Percentiles rank a stretch among this genome's conserved stretches.
Conservation (phyloP, 345 rosid genomes). For the Rhizophora mangle region DNA sequence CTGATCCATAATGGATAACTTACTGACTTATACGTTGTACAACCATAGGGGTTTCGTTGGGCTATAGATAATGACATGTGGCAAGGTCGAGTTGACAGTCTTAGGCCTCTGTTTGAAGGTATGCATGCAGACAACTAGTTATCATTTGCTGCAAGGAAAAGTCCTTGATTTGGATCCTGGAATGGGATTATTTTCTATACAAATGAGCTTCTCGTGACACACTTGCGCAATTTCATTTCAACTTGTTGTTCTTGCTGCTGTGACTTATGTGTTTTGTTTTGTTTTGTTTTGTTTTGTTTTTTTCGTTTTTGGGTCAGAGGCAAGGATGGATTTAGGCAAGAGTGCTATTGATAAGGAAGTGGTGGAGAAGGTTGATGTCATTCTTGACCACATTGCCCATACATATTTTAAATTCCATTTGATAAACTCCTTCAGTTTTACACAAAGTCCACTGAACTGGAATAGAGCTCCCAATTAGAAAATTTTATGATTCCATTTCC, state of each 20-base stretch:
- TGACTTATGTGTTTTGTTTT: background rate
- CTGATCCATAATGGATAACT: slow-evolving; percentile 2
- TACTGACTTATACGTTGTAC: slow-evolving; percentile 13
- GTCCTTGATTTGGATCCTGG: background rate
- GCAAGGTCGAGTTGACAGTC: slow-evolving; percentile 78
- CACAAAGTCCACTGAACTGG: background rate
- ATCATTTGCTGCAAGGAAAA: background rate
- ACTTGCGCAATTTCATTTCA: background rate
- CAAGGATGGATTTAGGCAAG: slow-evolving; percentile 62
- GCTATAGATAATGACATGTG: slow-evolving; percentile 76
- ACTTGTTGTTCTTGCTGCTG: slow-evolving; percentile 5
- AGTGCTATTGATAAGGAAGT: slow-evolving; percentile 64
- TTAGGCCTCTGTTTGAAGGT: slow-evolving; percentile 89
- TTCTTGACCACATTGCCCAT: background rate
- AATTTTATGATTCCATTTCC: background rate
- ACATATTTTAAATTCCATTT: background rate
- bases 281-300: background rate
- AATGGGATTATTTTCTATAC: background rate
- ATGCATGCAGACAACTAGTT: slow-evolving; percentile 1
- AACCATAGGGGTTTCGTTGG: slow-evolving; percentile 76
- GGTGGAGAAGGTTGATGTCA: slow-evolving; percentile 61
- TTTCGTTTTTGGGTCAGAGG: slow-evolving; percentile 39
- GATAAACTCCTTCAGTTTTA: background rate
- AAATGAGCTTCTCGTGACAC: background rate
- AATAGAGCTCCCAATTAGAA: background rate